Conservation (phyloP, 108 stramenopile genomes). For the Fragilariopsis cylindrus region DNA sequence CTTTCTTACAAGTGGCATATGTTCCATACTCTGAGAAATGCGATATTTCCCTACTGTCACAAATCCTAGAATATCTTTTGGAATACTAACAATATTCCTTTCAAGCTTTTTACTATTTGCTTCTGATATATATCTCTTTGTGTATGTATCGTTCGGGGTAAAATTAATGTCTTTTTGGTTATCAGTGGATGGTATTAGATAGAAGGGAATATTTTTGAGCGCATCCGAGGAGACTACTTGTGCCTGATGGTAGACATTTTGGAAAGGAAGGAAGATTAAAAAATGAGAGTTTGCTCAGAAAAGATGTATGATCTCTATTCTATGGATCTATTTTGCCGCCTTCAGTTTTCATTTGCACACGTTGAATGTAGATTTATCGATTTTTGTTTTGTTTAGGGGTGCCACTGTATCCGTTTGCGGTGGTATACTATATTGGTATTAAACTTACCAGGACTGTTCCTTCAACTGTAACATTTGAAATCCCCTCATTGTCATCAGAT, state of each 20-base stretch:
- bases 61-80: slow-evolving; percentile 49
- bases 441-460: slow-evolving; percentile 56
- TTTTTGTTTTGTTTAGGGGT: no score
- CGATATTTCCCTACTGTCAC: slow-evolving; percentile 47
- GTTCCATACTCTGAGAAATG: slow-evolving; percentile 40
- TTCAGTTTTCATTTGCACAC: no score
- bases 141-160: slow-evolving; percentile 40
- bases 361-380: no score
- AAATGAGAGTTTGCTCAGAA: neutral
- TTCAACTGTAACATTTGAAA: slow-evolving; percentile 47
- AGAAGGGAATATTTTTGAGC: slow-evolving; percentile 56
- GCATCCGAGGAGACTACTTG: slow-evolving; percentile 65
- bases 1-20: slow-evolving; percentile 62
- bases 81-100: slow-evolving; percentile 48
- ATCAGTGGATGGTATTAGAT: slow-evolving; percentile 9
- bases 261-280: neutral
- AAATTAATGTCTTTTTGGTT: neutral
- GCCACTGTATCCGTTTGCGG: no score
- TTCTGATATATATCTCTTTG: neutral
- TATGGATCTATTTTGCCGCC: no score
- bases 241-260: slow-evolving; percentile 21
- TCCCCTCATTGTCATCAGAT: slow-evolving; percentile 39
- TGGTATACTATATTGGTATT: no score
- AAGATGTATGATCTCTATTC: neutral
- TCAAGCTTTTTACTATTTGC: neutral